Conservation (phyloP, 2,329 filamentous ascomycete species). For the Knufia petricola region DNA sequence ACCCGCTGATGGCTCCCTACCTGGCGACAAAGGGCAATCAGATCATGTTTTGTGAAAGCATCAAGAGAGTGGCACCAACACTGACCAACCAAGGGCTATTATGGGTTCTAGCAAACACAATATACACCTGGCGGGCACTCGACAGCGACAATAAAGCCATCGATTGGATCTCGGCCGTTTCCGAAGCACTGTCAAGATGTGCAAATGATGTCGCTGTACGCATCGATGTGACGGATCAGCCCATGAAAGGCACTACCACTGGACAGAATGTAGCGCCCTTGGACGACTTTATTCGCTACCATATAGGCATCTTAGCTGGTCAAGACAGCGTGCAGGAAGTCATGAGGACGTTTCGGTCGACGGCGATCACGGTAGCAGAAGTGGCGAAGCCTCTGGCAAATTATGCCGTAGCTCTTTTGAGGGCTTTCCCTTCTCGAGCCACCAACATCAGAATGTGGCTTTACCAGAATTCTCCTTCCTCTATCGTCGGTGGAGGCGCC, state of each 20-base stretch:
- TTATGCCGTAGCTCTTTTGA: conserved; percentile 75
- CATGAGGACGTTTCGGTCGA: conserved; percentile 26
- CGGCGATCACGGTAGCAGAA: conserved; percentile 14
- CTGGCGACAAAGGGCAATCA: neutral
- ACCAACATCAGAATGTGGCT: conserved; percentile 94
- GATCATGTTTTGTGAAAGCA: neutral
- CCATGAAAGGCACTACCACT: conserved; percentile 17
- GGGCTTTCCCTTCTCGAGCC: conserved; percentile 69
- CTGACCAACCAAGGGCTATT: neutral
- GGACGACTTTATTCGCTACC: conserved; percentile 47
- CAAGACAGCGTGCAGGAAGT: conserved; percentile 16
- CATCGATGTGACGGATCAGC: conserved; percentile 32
- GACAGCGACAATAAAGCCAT: conserved; percentile 10
- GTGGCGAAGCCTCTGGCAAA: conserved; percentile 64
- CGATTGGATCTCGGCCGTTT: conserved; percentile 29
- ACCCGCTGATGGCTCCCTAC: conserved; percentile 1
- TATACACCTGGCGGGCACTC: conserved; percentile 2
- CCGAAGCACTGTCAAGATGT: conserved; percentile 46
- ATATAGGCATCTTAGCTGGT: conserved; percentile 52
- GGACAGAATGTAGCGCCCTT: conserved; percentile 18
- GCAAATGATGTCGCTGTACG: conserved; percentile 44
- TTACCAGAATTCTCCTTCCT: conserved; percentile 57
- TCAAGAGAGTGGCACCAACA: neutral
- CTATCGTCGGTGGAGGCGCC: conserved; percentile 24
- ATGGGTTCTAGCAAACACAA: conserved; percentile 7